Conservation (phyloP, 257 asterid genomes). For the Solanum ahanhuiri region DNA sequence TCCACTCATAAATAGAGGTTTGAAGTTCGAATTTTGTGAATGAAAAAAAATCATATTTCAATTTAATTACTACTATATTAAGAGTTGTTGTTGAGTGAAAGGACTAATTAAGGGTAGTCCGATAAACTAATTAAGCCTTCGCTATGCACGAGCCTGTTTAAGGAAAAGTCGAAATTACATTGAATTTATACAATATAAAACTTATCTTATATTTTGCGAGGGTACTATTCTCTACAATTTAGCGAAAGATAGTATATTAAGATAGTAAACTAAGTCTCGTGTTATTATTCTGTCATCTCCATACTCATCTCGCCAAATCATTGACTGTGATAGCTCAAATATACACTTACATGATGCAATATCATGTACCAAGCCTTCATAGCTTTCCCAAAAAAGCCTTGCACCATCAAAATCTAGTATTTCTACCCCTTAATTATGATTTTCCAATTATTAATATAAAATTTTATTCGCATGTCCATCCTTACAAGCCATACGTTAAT, state of each 20-base stretch:
- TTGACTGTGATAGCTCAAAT: neutral
- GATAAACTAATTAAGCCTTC: no score
- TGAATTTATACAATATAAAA: no score
- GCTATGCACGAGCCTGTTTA: neutral
- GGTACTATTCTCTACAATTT: no score
- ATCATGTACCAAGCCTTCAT: neutral
- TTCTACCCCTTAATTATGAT: neutral
- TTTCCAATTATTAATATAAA: no score
- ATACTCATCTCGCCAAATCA: neutral
- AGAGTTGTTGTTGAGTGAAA: neutral
- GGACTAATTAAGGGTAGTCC: neutral
- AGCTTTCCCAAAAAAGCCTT: neutral
- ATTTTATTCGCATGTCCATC: neutral
- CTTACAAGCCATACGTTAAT: neutral
- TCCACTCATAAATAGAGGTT: neutral
- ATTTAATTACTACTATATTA: no score
- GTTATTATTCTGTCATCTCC: rapidly evolving
- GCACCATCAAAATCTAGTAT: no score
- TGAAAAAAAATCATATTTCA: neutral
- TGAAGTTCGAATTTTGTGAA: neutral
- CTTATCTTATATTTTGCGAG: neutral
- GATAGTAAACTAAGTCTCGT: neutral
- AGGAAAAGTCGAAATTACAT: rapidly evolving
- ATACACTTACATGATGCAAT: neutral
- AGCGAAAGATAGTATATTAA: no score